Base-by-base conservation (phyloP, 345 rosid species). In the Eutrema heterophyllum region DNA sequence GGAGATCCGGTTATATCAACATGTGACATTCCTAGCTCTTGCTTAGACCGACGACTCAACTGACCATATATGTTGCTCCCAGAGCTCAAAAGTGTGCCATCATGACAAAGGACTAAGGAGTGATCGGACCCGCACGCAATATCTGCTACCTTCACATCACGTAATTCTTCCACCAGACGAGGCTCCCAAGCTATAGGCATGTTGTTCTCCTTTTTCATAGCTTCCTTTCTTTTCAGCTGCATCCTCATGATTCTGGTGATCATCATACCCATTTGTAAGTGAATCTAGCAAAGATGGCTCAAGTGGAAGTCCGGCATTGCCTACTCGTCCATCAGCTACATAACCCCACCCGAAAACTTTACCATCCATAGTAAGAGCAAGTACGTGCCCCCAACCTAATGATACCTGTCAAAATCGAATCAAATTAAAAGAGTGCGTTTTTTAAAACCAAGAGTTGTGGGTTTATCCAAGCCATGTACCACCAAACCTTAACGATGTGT, bases 161-260 rank as follows among this genome's bases (percentile, higher is more conserved):
- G 32, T 27, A 84, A 57, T 74, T 89, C 94, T 81, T 90, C 92
- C 40, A 95, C 81, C 9, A 83, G 60, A 68, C 67, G 62, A 78
- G 99, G 99, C 46, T 89, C 88, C 97, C 99, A 95, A 29, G 84
- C 64, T 40, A 90, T 85, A 6, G 96, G 92, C 99, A 95, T 87
- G 68, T 86, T 78, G 32, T 81, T 85, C 82, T 92, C 97, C 81
- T 87, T 88, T 67, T 81, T 78, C 88, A 90, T 88, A 50, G 87
- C 89, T 82, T 91, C 86, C 36, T 70, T 76, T 68, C 73, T 82
- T 82, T 78, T 87, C 93, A 13, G 97, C 88, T 55, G 73, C 73
- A 10, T 85, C 73, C 16, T 85, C 93, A 21, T 78, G 59, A 33
- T 52, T 68, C 54, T 68, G 68, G 0, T 32, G 76, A 61, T 60